phyloP scores from a whole-genome alignment of 345 rosid genomes.

The Physaria fendleri region DNA sequence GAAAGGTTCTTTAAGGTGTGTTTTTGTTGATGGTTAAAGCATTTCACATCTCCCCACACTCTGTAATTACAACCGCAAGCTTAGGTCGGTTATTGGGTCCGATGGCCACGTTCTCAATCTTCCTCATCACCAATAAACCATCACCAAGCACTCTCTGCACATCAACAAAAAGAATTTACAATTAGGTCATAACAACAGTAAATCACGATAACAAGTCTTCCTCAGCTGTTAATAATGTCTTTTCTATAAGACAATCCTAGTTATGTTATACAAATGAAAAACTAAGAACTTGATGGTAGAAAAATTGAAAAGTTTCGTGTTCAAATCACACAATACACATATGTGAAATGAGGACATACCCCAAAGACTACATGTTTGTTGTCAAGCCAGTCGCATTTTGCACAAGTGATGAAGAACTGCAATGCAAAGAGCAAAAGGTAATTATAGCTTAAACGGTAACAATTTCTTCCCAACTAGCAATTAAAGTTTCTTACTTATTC shows the following conservation, averaged over 20 bases:
- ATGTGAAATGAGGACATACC: slow-evolving; percentile 44
- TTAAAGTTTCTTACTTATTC: neutral
- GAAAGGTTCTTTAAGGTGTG: neutral
- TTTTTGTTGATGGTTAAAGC: neutral
- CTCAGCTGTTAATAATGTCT: neutral
- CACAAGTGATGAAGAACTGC: slow-evolving; percentile 95
- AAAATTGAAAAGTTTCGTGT: neutral
- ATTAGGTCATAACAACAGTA: neutral
- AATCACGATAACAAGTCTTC: neutral
- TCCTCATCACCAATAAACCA: slow-evolving; percentile 73
- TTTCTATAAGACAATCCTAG: neutral
- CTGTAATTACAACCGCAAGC: slow-evolving; percentile 64
- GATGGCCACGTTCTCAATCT: slow-evolving; percentile 91
- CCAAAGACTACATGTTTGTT: slow-evolving; percentile 96
- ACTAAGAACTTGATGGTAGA: neutral
- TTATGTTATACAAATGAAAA: neutral
- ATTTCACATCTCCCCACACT: slow-evolving; percentile 90
- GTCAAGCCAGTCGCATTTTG: slow-evolving; percentile 99
- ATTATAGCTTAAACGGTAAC: neutral
- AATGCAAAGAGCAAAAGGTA: slow-evolving; percentile 10
- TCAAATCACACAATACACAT: too few species aligned
- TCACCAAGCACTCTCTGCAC: slow-evolving; percentile 88
- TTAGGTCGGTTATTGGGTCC: slow-evolving; percentile 94
- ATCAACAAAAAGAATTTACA: slow-evolving; percentile 8
- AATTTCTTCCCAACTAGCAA: neutral